These are phyloP conservation scores for Handroanthus guayacan DNA, from an alignment of 257 asterid species.

Conservation along the genomic window DNA sequence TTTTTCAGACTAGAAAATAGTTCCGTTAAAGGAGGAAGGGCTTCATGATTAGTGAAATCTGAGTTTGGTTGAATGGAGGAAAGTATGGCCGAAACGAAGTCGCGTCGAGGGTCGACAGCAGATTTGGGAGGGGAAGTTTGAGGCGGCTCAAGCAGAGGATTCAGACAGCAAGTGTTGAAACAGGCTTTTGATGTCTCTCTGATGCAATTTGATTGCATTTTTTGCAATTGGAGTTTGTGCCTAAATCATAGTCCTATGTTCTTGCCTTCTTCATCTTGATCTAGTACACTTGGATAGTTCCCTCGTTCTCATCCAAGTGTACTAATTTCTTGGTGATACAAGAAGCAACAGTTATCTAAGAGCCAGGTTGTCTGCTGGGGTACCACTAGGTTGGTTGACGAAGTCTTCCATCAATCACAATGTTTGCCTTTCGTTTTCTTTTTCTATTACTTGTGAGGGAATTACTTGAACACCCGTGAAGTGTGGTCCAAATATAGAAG, in stretches of 20 bases:
- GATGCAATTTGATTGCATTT: slow-evolving; percentile 64
- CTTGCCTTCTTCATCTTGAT: not conserved
- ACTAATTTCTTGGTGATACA: not conserved
- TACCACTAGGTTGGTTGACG: slow-evolving; percentile 38
- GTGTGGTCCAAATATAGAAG: too few relatives aligned
- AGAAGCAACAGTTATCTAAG: not conserved
- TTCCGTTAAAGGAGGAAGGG: slow-evolving; percentile 57
- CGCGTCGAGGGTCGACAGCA: slow-evolving; percentile 35
- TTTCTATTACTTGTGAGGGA: too few relatives aligned
- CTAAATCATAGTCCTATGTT: slow-evolving; percentile 27
- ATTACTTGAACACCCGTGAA: too few relatives aligned
- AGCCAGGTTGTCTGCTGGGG: slow-evolving; percentile 50
- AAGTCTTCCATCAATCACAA: slow-evolving; percentile 47
- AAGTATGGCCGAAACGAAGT: slow-evolving; percentile 50
- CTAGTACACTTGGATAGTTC: not conserved
- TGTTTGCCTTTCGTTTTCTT: not conserved
- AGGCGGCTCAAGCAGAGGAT: slow-evolving; percentile 32
- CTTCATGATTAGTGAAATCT: slow-evolving; percentile 77
- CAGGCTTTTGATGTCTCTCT: slow-evolving; percentile 63
- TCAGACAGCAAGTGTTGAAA: slow-evolving; percentile 51
- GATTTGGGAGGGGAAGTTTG: slow-evolving; percentile 18
- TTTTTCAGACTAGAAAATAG: slow-evolving; percentile 42
- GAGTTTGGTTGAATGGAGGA: slow-evolving; percentile 57
- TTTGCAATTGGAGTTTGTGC: not conserved
- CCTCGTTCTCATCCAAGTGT: slow-evolving; percentile 39